A percentile compares a stretch with the other conserved stretches of the same genome.
These are phyloP conservation scores for Elsinoe ampelina DNA, from an alignment of 2,329 filamentous ascomycete genomes.

Conservation along the genomic window DNA sequence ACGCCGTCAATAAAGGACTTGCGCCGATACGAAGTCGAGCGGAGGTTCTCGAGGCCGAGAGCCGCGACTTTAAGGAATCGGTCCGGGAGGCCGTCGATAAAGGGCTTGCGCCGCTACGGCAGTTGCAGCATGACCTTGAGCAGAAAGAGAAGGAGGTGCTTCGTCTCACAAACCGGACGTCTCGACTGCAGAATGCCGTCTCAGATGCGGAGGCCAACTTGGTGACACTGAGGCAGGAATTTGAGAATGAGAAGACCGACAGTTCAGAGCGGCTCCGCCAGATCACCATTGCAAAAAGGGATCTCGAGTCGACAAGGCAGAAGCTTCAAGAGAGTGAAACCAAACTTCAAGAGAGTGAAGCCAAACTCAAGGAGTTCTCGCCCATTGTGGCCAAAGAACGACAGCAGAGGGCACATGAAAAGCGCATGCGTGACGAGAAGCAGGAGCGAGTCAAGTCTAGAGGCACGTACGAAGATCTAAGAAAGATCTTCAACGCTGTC, in stretches of 20 bases:
- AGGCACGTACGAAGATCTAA: neutral
- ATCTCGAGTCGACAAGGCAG: too few relatives aligned
- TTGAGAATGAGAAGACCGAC: neutral
- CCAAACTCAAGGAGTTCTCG: too few relatives aligned
- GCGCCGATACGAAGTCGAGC: neutral
- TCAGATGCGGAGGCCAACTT: neutral
- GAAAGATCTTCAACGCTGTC: neutral
- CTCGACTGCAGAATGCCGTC: neutral
- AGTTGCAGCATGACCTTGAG: neutral
- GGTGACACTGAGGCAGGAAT: neutral
- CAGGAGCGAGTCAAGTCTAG: neutral
- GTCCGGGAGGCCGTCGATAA: neutral
- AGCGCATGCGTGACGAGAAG: neutral
- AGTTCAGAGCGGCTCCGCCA: too few relatives aligned
- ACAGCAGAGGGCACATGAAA: neutral
- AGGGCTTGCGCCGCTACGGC: neutral
- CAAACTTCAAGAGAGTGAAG: too few relatives aligned
- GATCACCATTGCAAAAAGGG: too few relatives aligned
- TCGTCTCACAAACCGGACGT: neutral
- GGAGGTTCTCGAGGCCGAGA: neutral
- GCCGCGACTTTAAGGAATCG: neutral
- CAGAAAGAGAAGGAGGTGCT: neutral
- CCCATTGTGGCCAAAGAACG: too few relatives aligned
- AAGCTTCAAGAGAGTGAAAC: too few relatives aligned
- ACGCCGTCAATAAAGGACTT: neutral